Evolutionary conservation across 1,284 basidiomycete genomes (phyloP), one percentile per base, ranked within the genome.

Genomic region (Ceratorhiza oryzae-sativae): DNA sequence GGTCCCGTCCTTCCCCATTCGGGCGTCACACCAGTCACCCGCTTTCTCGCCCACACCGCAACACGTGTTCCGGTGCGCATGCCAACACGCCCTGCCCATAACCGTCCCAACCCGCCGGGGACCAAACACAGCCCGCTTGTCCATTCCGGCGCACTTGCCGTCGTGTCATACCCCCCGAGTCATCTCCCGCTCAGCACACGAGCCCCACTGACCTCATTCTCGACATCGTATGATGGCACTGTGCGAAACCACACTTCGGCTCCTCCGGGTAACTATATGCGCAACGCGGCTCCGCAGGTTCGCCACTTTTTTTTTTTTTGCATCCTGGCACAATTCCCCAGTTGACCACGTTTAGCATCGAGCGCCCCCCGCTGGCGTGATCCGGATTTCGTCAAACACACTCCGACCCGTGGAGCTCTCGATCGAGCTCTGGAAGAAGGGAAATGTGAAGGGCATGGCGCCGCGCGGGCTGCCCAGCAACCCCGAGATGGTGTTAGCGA

Each of bases 111-210:
- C 53, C 34, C 53, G 53, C 42, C 60, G 36, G 4, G 9, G 9
- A 18, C 42, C 60, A 62, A 62, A 62, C 60, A 62, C 60, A 48
- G 60, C 60, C 60, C 60, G 60, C 60, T 62, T 27, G 34, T 12
- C 39, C 18, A 5, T 42, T 25, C 34, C 39, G 36, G 10, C 42
- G 5, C 12, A 2, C 15, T 27, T 41, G n/a, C 34, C 36, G 10
- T 3, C 41, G 20, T 4, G 45, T 48, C 36, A 27, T 13, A 18
- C n/a, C 23, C 6, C n/a, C 20, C 42, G 23, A 62, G 60, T 45
- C 60, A 48, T 25, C 10, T 25, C 20, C 27, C 60, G 3, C 42
- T 45, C 41, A 25, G 42, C 60, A 62, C 30, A 15, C 60, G 27
- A 46, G 42, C 41, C 34, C 53, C 53, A 56, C 25, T 62, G 60